A percentile compares a stretch with the other conserved stretches of the same genome.
Conservation (phyloP, 306 rosid species). For the Rosa multiflora region DNA sequence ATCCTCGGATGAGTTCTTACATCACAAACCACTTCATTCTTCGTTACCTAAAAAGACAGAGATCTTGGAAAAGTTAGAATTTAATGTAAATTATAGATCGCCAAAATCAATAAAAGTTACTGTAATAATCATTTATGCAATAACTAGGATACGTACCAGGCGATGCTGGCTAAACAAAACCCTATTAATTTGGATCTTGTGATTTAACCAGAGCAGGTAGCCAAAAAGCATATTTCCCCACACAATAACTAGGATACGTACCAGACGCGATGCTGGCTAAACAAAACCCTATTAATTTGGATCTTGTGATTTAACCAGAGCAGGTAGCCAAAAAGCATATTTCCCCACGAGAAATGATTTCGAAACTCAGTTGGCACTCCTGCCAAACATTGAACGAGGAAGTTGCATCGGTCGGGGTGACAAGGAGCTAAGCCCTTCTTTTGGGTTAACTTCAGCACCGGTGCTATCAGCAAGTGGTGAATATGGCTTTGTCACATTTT, state of each 20-base stretch:
- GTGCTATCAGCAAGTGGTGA: constrained; percentile 62
- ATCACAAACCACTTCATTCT: neutral
- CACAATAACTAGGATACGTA: neutral
- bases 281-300: neutral
- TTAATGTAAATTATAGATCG: neutral
- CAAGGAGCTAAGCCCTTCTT: constrained; percentile 53
- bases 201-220: neutral
- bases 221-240: constrained; percentile 1
- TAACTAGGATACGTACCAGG: neutral
- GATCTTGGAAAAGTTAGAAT: neutral
- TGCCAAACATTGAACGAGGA: constrained; percentile 80
- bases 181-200: neutral
- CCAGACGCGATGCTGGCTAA: neutral
- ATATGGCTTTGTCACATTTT: constrained; percentile 70
- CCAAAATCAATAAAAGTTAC: neutral
- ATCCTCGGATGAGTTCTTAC: neutral
- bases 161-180: neutral
- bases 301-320: neutral
- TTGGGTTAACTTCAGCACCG: constrained; percentile 41
- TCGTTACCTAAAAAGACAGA: no score
- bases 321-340: constrained; percentile 1
- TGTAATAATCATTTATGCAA: neutral
- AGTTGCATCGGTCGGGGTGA: constrained; percentile 52
- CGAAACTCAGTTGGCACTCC: constrained; percentile 33
- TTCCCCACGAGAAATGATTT: constrained; percentile 14